These are phyloP conservation scores for Aspergillus indologenus DNA, from an alignment of 495 filamentous ascomycete species.

Conservation along the genomic window DNA sequence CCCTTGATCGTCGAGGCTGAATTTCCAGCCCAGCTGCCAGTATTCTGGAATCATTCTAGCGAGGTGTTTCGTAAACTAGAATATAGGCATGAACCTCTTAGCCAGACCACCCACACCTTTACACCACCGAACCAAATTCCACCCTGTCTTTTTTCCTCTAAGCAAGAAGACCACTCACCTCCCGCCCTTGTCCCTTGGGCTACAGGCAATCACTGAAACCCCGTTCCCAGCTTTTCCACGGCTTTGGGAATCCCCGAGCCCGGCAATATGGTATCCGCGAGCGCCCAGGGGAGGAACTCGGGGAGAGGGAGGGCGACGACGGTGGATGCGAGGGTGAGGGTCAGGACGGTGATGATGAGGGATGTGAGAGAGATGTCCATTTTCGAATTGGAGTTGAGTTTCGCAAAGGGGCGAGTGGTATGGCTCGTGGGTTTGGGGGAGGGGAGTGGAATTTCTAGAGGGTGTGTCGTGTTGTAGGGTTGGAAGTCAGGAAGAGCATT, in stretches of 20 bases:
- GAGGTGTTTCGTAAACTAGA: no score
- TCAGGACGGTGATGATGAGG: neutral
- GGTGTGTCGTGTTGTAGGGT: neutral
- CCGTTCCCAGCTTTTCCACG: neutral
- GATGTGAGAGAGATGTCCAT: slow-evolving; percentile 2
- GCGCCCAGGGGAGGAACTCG: neutral
- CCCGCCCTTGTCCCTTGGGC: neutral
- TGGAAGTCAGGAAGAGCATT: neutral
- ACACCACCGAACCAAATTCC: no score
- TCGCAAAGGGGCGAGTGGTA: no score
- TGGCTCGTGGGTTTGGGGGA: no score
- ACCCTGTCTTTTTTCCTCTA: no score
- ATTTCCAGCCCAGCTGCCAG: no score
- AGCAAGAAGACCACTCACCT: neutral
- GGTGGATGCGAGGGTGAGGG: neutral
- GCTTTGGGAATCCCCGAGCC: neutral
- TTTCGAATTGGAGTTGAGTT: neutral
- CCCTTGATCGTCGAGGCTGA: no score
- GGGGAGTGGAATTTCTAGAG: no score
- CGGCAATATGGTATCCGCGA: neutral
- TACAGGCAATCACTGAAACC: neutral
- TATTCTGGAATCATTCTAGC: no score
- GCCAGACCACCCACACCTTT: no score
- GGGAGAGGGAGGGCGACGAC: neutral
- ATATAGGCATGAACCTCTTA: no score